These are phyloP conservation scores for Gillenia trifoliata DNA, from an alignment of 306 rosid genomes.

Conservation along the genomic window DNA sequence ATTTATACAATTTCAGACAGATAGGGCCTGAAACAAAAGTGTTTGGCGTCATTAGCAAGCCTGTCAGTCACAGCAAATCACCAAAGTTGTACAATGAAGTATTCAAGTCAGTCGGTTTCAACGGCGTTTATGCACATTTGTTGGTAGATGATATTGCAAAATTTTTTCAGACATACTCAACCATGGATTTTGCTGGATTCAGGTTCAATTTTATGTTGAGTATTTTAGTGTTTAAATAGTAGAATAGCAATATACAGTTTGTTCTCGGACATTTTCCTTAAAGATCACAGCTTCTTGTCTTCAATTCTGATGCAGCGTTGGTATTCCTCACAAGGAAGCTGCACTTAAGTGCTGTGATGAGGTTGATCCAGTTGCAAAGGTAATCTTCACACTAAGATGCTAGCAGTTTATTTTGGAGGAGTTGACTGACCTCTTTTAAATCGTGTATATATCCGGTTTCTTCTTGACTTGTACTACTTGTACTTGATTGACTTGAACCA, in stretches of 20 bases:
- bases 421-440: slow-evolving; percentile 1
- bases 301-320: slow-evolving; percentile 46
- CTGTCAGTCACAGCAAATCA: slow-evolving; percentile 86
- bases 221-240: background rate
- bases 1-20: slow-evolving; percentile 65
- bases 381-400: slow-evolving; percentile 27
- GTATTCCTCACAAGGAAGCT: slow-evolving; percentile 86
- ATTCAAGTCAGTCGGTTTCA: slow-evolving; percentile 67
- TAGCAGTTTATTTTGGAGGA: background rate
- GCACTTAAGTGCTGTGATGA: slow-evolving; percentile 77
- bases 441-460: too few relatives aligned
- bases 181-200: slow-evolving; percentile 81
- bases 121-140: slow-evolving; percentile 66
- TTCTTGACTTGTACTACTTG: background rate
- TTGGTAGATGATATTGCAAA: slow-evolving; percentile 80
- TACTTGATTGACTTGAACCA: slow-evolving; percentile 5
- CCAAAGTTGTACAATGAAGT: slow-evolving; percentile 63
- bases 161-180: slow-evolving; percentile 68
- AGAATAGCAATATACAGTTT: background rate
- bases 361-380: slow-evolving; percentile 93
- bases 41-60: slow-evolving; percentile 84
- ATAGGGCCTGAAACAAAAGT: slow-evolving; percentile 80
- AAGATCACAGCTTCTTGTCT: slow-evolving; percentile 7
- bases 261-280: slow-evolving; percentile 12
- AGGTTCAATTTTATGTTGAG: slow-evolving; percentile 42